Evolutionary conservation across 192 early-diverging fungal genomes (phyloP).

Genomic region (Martensiomyces pterosporus): DNA sequence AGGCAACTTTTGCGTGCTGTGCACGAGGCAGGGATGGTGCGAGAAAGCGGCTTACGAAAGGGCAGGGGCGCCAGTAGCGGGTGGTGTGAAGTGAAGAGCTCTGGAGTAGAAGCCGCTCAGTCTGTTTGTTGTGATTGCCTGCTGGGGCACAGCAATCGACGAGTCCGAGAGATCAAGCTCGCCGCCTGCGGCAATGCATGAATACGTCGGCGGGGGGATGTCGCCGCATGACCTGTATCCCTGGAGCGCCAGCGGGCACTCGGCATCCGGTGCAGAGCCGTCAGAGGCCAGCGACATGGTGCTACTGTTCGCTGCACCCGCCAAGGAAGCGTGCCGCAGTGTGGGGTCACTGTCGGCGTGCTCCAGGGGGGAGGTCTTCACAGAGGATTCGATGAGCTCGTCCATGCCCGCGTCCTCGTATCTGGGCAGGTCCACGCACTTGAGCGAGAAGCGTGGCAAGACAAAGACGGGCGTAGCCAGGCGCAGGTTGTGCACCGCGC

Average conservation of each 20-base stretch:
- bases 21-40: too few relatives aligned
- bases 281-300: too few relatives aligned
- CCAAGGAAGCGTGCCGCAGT: background rate
- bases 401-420: conserved; percentile 33
- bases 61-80: too few relatives aligned
- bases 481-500: conserved; percentile 30
- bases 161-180: too few relatives aligned
- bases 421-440: conserved; percentile 28
- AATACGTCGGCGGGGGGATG: conserved; percentile 8
- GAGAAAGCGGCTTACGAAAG: too few relatives aligned
- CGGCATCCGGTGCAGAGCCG: too few relatives aligned
- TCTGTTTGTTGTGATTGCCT: background rate
- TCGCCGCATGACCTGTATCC: conserved; percentile 5
- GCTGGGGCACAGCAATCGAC: conserved; percentile 1
- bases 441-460: conserved; percentile 19
- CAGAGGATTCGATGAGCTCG: conserved; percentile 27
- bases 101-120: too few relatives aligned
- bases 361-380: background rate
- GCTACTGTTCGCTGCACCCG: background rate
- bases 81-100: too few relatives aligned
- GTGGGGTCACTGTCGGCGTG: background rate
- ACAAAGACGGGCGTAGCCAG: conserved; percentile 44
- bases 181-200: background rate
- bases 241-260: conserved; percentile 4
- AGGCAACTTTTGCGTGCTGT: too few relatives aligned